These are phyloP conservation scores for Taiozyma sp. DNA, from an alignment of 1,139 yeast genomes.

Conservation along the genomic window DNA sequence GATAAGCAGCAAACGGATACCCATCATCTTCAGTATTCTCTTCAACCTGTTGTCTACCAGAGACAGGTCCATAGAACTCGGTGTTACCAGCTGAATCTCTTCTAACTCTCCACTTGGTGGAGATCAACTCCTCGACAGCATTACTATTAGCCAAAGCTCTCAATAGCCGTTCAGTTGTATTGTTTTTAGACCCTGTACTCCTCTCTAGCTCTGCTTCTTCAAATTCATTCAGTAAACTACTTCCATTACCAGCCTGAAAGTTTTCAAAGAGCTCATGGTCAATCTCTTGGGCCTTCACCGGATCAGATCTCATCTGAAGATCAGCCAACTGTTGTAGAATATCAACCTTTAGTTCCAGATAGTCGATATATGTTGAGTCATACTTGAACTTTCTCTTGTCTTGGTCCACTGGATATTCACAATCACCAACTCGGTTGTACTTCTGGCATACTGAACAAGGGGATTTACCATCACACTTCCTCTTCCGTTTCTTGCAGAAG, in stretches of 20 bases:
- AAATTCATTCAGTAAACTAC: not conserved
- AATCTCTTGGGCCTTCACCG: conserved; percentile 5
- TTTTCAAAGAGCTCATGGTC: conserved; percentile 4
- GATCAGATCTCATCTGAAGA: conserved; percentile 12
- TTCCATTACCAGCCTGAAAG: not conserved
- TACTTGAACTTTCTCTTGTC: conserved; percentile 19
- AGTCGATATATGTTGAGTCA: conserved; percentile 20
- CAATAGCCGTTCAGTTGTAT: conserved; percentile 7
- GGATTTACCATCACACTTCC: conserved; percentile 7
- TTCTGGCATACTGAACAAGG: conserved; percentile 13
- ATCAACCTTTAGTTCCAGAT: conserved; percentile 18
- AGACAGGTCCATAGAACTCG: conserved; percentile 27
- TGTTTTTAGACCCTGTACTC: not conserved
- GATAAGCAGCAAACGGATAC: conserved; percentile 1
- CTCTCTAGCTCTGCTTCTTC: not conserved
- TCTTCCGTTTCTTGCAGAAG: conserved; percentile 12
- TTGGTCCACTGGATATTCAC: conserved; percentile 15
- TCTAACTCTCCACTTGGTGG: conserved; percentile 27
- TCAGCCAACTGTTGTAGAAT: conserved; percentile 15
- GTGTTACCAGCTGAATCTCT: conserved; percentile 20
- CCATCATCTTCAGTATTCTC: conserved; percentile 18
- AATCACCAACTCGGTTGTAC: conserved; percentile 13
- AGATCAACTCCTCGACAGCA: conserved; percentile 25
- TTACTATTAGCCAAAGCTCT: conserved; percentile 13
- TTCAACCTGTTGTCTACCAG: conserved; percentile 24